These are phyloP conservation scores for Saturnispora kantuleensis DNA, from an alignment of 805 yeast genomes.

Conservation along the genomic window DNA sequence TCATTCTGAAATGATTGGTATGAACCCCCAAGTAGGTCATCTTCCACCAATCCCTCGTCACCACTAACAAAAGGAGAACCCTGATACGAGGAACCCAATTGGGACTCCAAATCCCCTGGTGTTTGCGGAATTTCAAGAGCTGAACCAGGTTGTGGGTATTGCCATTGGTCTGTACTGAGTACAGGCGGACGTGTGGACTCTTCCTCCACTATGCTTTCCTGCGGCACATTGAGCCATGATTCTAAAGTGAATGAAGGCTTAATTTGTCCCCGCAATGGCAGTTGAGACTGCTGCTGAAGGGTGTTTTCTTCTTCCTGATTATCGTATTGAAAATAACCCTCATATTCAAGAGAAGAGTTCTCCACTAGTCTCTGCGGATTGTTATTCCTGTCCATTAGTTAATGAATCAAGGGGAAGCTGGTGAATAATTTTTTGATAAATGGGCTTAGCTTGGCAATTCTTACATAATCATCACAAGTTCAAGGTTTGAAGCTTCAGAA, in stretches of 20 bases:
- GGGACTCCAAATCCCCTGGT: background rate
- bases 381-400: too few relatives aligned
- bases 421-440: too few relatives aligned
- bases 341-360: too few relatives aligned
- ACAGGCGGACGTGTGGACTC: too few relatives aligned
- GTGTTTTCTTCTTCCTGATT: too few relatives aligned
- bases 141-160: background rate
- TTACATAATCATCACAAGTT: too few relatives aligned
- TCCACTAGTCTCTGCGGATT: too few relatives aligned
- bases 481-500: too few relatives aligned
- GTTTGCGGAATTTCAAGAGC: background rate
- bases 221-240: slow-evolving; percentile 4
- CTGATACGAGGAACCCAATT: background rate
- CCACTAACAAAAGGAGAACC: slow-evolving; percentile 6
- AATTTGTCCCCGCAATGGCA: background rate
- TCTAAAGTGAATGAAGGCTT: slow-evolving; percentile 2
- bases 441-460: too few relatives aligned
- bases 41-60: background rate
- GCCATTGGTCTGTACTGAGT: background rate
- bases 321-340: too few relatives aligned
- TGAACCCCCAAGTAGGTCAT: background rate
- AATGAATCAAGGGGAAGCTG: too few relatives aligned
- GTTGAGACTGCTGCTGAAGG: too few relatives aligned
- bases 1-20: background rate
- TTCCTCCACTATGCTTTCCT: background rate